These are phyloP conservation scores for Claviceps pazoutovae DNA, from an alignment of 2,329 filamentous ascomycete species.

Conservation along the genomic window DNA sequence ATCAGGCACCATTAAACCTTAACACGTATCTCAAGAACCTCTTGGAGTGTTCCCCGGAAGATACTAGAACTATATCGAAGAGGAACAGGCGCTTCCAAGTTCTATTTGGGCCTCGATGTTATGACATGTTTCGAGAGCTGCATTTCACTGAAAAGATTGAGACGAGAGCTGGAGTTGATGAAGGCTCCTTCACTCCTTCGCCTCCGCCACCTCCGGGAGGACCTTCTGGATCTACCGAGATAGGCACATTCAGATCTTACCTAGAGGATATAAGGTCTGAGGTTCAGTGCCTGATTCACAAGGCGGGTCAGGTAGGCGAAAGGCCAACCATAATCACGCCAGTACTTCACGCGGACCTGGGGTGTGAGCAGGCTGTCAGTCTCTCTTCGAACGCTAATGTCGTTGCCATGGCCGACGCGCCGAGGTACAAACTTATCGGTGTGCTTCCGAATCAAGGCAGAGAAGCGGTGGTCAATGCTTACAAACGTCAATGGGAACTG, in stretches of 20 bases:
- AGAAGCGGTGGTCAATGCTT: constrained; percentile 24
- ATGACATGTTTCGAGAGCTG: constrained; percentile 33
- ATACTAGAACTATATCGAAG: constrained; percentile 34
- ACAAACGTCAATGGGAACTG: constrained; percentile 26
- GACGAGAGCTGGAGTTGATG: constrained; percentile 24
- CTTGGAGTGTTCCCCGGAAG: constrained; percentile 23
- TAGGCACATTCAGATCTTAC: constrained; percentile 30
- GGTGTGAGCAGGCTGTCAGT: constrained; percentile 17
- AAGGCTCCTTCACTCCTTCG: constrained; percentile 23
- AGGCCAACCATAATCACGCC: constrained; percentile 16
- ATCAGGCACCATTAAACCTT: constrained; percentile 30
- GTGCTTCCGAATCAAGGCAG: constrained; percentile 22
- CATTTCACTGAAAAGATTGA: constrained; percentile 31
- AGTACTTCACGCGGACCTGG: constrained; percentile 19
- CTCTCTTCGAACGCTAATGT: constrained; percentile 10
- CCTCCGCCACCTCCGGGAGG: constrained; percentile 19
- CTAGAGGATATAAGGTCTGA: constrained; percentile 36
- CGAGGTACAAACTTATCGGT: constrained; percentile 23
- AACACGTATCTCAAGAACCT: constrained; percentile 39
- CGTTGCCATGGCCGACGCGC: constrained; percentile 14
- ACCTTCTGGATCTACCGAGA: constrained; percentile 21
- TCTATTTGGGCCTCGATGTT: constrained; percentile 37
- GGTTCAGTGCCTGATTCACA: constrained; percentile 29
- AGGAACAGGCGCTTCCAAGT: constrained; percentile 43
- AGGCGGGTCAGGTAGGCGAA: constrained; percentile 18